Evolutionary conservation across 306 rosid genomes (phyloP).

Genomic region (Fragaria vesca): DNA sequence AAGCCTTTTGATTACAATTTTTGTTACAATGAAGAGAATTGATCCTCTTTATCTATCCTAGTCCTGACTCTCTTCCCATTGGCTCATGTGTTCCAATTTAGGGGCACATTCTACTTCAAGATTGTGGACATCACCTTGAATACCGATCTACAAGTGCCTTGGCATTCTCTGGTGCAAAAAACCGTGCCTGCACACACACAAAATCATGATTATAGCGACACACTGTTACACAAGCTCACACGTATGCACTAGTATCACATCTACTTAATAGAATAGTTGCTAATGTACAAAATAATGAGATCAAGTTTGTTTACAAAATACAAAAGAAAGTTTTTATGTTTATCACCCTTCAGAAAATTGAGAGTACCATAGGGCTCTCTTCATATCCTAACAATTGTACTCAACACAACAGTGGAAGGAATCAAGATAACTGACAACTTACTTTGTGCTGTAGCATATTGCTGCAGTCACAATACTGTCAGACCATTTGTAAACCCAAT

Average conservation of each 20-base stretch:
- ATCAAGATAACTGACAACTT: not conserved
- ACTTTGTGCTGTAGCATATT: not conserved
- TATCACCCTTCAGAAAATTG: not conserved
- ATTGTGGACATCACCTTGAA: slow-evolving; percentile 35
- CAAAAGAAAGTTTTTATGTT: not conserved
- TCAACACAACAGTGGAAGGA: not conserved
- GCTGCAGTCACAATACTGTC: not conserved
- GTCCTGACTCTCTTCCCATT: not conserved
- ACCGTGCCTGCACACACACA: slow-evolving; percentile 63
- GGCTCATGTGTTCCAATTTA: not conserved
- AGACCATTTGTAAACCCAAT: not conserved
- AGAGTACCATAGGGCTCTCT: not conserved
- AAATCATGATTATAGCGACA: not conserved
- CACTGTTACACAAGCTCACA: not conserved
- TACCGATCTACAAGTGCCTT: slow-evolving; percentile 81
- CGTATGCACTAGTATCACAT: not conserved
- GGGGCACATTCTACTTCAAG: not conserved
- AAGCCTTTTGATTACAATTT: not conserved
- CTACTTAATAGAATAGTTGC: not conserved
- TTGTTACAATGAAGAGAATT: not conserved
- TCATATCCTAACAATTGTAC: not conserved
- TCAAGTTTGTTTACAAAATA: not conserved
- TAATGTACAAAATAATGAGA: not conserved
- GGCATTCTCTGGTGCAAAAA: slow-evolving; percentile 85
- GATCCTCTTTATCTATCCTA: not conserved